Percentiles rank a stretch among this genome's conserved stretches.
phyloP scores from a whole-genome alignment of 106 monocot species.

The Allium fistulosum region DNA sequence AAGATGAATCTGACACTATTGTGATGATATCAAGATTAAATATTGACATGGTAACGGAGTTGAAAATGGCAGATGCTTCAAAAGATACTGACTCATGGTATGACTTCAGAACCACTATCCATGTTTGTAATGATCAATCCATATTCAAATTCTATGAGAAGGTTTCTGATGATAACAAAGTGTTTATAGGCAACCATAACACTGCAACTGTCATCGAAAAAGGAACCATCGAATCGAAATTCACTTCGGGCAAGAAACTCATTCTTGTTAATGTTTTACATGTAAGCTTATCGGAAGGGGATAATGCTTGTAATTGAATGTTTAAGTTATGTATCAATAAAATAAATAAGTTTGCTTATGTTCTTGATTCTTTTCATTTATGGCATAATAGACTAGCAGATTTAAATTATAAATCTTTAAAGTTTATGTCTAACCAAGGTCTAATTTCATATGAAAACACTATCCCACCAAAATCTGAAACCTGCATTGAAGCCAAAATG shows the following conservation, averaged over 20 bases:
- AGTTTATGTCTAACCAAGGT: not conserved
- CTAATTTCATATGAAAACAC: not conserved
- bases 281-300: constrained; percentile 2
- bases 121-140: constrained; percentile 2
- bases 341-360: not conserved
- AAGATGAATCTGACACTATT: not conserved
- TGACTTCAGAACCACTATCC: not conserved
- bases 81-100: not conserved
- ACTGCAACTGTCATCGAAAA: not conserved
- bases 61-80: not conserved
- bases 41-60: not conserved
- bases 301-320: not conserved
- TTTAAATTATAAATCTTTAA: not conserved
- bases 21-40: not conserved
- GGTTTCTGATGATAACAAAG: not conserved
- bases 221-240: not conserved
- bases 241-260: not conserved
- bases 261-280: not conserved
- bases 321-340: constrained; percentile 4
- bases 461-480: not conserved
- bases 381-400: constrained; percentile 9
- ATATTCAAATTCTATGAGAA: not conserved
- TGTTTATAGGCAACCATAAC: not conserved
- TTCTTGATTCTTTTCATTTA: constrained; percentile 1
- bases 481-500: not conserved